Evolutionary conservation across 73 alveolate species (phyloP), one percentile per base, ranked within the genome.

Genomic region (Effrenium voratum): DNA sequence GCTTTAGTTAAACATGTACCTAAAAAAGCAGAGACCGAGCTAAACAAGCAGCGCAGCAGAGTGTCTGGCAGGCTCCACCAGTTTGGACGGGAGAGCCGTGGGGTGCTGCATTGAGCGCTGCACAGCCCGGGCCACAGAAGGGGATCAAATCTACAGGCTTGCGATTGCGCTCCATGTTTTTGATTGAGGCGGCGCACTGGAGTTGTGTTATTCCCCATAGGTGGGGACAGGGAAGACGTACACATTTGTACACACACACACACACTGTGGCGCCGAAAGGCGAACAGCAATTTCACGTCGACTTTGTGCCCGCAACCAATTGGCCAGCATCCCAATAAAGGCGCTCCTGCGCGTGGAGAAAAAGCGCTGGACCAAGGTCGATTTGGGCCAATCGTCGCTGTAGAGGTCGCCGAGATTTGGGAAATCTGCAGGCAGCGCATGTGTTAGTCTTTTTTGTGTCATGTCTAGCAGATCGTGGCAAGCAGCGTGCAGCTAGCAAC

Each of bases 371-470:
- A 19, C 41, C n/a, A 38, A 75, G 98, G 98, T 75, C 98, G 24
- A 92, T 92, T 52, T 92, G 90, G 98, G 92, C 98, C n/a, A 76
- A 76, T 50, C 77, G 98, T 26, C 98, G 98, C 38, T 92, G 98
- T 66, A 40, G 91, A 76, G 98, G 98, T 66, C 98, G 98, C 22
- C 52, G 98, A 32, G 98, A 92, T 47, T 57, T 92, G 81, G 98
- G 98, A 66, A 92, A 92, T 52, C 98, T 92, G 4, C 98, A 92
- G 98, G 98, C 66, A 12, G 72, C 32, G 28, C 15, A 60, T 36
- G 36, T 60, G 75, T n/a, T n/a, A n/a, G n/a, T n/a, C n/a, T n/a
- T n/a, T n/a, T n/a, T n/a, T n/a, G n/a, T n/a, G n/a, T n/a, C n/a
- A n/a, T n/a, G n/a, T n/a, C n/a, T n/a, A n/a, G n/a, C n/a, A n/a